These are phyloP conservation scores for Phialocephala sp. DNA, from an alignment of 2,329 filamentous ascomycete genomes.

Conservation along the genomic window DNA sequence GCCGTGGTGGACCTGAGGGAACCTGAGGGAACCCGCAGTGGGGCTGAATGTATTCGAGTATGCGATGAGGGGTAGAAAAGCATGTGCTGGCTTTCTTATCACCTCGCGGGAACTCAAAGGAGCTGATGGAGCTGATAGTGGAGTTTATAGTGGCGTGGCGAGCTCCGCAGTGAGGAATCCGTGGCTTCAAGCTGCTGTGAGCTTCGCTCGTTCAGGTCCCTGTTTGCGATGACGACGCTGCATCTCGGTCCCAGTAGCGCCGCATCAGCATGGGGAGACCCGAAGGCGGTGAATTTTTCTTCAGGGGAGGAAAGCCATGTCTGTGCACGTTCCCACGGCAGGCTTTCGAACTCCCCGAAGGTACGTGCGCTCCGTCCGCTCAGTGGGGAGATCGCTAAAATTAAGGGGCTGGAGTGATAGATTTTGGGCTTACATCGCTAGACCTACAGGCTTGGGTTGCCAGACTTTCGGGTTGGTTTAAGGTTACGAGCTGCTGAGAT, in stretches of 20 bases:
- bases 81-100: background rate
- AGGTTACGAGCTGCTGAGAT: background rate
- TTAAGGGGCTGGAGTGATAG: background rate
- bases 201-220: background rate
- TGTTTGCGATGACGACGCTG: background rate
- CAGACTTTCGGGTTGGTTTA: background rate
- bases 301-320: background rate
- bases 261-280: constrained; percentile 3
- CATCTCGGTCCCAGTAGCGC: background rate
- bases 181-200: background rate
- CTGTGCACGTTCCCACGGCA: background rate
- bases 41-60: background rate
- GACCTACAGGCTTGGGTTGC: background rate
- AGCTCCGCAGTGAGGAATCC: background rate
- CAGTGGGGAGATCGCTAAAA: background rate
- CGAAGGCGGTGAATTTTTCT: background rate
- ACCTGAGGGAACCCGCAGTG: background rate
- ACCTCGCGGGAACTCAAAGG: too few relatives aligned
- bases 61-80: background rate
- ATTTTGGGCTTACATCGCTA: constrained; percentile 7
- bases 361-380: background rate
- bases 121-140: background rate
- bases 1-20: background rate
- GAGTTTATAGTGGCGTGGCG: background rate
- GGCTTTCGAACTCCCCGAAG: background rate